Conservation (phyloP, 169 alveolate species). For the Plasmodium berghei region DNA sequence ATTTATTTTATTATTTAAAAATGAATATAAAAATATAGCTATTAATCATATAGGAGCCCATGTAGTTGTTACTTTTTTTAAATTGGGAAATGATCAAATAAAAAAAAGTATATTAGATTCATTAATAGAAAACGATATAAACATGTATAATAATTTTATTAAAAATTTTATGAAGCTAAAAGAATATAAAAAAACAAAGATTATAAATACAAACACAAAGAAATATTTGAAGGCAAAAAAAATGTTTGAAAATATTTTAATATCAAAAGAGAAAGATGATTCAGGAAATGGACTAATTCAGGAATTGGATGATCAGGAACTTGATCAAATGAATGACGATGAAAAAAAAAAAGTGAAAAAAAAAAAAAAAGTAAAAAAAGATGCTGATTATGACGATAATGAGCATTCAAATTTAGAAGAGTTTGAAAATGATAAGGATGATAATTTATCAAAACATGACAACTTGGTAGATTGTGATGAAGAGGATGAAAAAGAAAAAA, state of each 20-base stretch:
- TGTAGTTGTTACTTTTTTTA: constrained; percentile 56
- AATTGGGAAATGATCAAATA: constrained; percentile 34
- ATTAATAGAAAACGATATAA: constrained; percentile 44
- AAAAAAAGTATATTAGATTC: constrained; percentile 47
- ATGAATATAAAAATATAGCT: constrained; percentile 59
- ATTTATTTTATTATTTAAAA: constrained; percentile 43
- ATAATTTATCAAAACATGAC: neutral
- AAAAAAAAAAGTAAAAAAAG: no score
- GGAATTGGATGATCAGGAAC: neutral
- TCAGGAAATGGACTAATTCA: neutral
- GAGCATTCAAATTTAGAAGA: neutral
- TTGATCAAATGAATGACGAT: neutral
- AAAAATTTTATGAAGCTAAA: constrained; percentile 57
- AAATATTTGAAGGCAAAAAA: constrained; percentile 73
- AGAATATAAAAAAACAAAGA: constrained; percentile 62
- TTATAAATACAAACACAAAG: constrained; percentile 21
- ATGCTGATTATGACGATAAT: neutral
- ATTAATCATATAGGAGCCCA: constrained; percentile 52
- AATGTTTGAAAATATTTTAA: constrained; percentile 40
- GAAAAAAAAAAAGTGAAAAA: neutral
- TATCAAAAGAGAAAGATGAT: constrained; percentile 17
- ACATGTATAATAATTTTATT: constrained; percentile 35
- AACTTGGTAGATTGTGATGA: neutral
- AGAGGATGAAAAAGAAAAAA: neutral
- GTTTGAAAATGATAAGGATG: neutral